phyloP scores from a whole-genome alignment of 2,329 filamentous ascomycete species.

The Thelonectria rubi region DNA sequence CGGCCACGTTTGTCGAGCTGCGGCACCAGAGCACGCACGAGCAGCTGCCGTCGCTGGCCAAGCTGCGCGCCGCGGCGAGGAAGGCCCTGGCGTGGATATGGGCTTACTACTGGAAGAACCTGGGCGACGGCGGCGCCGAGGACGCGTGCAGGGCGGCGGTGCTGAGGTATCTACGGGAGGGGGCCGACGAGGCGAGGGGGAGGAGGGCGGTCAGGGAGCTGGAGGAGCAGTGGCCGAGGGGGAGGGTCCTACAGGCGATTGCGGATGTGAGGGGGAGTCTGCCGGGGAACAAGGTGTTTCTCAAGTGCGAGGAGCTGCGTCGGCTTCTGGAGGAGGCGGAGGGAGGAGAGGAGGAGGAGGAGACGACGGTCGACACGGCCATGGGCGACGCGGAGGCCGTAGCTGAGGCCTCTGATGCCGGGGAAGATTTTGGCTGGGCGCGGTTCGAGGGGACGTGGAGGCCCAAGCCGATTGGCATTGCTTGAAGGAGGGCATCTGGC shows the following conservation, averaged over 20 bases:
- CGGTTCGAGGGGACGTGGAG: conserved; percentile 63
- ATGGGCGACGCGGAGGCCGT: conserved; percentile 23
- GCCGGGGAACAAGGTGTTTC: conserved; percentile 54
- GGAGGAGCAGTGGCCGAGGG: conserved; percentile 49
- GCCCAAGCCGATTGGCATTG: conserved; percentile 66
- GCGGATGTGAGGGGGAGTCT: conserved; percentile 51
- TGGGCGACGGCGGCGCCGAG: conserved; percentile 46
- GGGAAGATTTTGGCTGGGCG: conserved; percentile 53
- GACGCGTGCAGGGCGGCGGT: conserved; percentile 49
- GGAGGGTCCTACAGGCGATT: conserved; percentile 49
- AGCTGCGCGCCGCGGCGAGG: conserved; percentile 74
- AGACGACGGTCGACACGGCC: conserved; percentile 5
- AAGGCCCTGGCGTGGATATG: conserved; percentile 86
- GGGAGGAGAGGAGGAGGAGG: conserved; percentile 17
- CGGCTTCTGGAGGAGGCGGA: conserved; percentile 47
- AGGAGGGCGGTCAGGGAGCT: conserved; percentile 43
- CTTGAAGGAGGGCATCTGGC: conserved; percentile 47
- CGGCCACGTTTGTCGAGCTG: conserved; percentile 85
- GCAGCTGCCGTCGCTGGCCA: conserved; percentile 78
- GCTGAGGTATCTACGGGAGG: conserved; percentile 50
- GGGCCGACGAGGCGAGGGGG: conserved; percentile 40
- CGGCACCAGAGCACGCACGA: conserved; percentile 92
- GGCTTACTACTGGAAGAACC: conserved; percentile 82
- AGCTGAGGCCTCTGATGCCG: conserved; percentile 34
- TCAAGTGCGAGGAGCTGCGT: conserved; percentile 56